A percentile compares a stretch with the other conserved stretches of the same genome.
These are phyloP conservation scores for Paramecium octaurelia DNA, from an alignment of 73 alveolate species.

Conservation along the genomic window DNA sequence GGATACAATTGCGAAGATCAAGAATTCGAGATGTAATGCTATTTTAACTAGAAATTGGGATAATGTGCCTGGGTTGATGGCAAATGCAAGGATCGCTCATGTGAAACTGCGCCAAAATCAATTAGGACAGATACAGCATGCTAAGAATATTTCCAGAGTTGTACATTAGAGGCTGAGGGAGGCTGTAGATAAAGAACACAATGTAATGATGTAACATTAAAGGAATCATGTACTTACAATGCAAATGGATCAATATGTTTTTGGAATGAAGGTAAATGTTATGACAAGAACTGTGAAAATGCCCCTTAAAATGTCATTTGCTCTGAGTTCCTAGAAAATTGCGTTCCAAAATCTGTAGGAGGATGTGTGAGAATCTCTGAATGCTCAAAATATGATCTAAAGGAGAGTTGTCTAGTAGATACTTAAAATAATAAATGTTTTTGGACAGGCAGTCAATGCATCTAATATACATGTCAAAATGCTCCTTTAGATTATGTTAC, in stretches of 20 bases:
- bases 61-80: constrained; percentile 6
- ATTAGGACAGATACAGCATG: neutral
- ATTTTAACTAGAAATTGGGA: neutral
- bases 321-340: neutral
- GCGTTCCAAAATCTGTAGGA: neutral
- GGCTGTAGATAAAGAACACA: constrained; percentile 1
- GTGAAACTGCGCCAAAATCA: constrained; percentile 14
- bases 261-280: constrained; percentile 15
- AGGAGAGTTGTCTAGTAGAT: neutral
- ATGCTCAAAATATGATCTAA: neutral
- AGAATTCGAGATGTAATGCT: neutral
- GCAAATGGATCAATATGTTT: neutral
- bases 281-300: constrained; percentile 29
- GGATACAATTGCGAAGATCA: constrained; percentile 13
- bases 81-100: neutral
- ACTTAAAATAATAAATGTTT: neutral
- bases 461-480: neutral
- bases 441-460: neutral
- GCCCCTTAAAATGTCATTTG: neutral
- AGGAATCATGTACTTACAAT: neutral
- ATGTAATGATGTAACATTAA: neutral
- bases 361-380: neutral
- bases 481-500: constrained; percentile 21
- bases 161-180: neutral
- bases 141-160: neutral